Conservation (phyloP, 768 basidiomycete species). For the Clavaria fumosa region DNA sequence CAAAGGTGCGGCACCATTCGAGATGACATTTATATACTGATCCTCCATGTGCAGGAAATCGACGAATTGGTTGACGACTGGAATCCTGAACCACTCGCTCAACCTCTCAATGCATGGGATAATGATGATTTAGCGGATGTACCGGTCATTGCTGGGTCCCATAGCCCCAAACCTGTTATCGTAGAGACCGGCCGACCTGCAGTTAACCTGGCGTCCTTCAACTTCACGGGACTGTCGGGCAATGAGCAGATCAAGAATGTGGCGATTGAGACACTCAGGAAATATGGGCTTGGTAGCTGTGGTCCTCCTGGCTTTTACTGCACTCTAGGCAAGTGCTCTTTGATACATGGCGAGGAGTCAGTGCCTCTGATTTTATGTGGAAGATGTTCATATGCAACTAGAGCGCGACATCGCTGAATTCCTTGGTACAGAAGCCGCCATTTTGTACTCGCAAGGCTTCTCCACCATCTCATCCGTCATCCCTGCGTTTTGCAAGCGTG, state of each 20-base stretch:
- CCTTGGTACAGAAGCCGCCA: constrained; percentile 74
- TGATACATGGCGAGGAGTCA: too few species aligned
- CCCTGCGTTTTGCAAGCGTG: constrained; percentile 93
- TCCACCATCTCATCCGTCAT: constrained; percentile 88
- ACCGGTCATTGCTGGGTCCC: constrained; percentile 66
- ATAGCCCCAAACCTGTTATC: constrained; percentile 73
- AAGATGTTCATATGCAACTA: constrained; percentile 87
- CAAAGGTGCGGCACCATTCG: too few species aligned
- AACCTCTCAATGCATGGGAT: constrained; percentile 43
- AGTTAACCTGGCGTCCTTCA: constrained; percentile 77
- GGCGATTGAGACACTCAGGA: constrained; percentile 68
- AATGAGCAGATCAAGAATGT: constrained; percentile 78
- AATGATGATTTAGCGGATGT: constrained; percentile 55
- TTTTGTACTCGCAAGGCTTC: constrained; percentile 91
- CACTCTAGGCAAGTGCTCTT: constrained; percentile 54
- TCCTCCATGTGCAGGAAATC: constrained; percentile 51
- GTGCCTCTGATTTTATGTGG: too few species aligned
- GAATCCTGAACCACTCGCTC: constrained; percentile 71
- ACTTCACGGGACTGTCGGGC: constrained; percentile 81
- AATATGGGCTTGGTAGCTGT: constrained; percentile 89
- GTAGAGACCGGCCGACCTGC: constrained; percentile 56
- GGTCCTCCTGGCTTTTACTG: constrained; percentile 98
- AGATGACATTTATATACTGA: too few species aligned
- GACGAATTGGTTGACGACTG: constrained; percentile 95
- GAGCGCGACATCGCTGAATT: constrained; percentile 87